These are phyloP conservation scores for Solanum etuberosum DNA, from an alignment of 257 asterid genomes.

Conservation along the genomic window DNA sequence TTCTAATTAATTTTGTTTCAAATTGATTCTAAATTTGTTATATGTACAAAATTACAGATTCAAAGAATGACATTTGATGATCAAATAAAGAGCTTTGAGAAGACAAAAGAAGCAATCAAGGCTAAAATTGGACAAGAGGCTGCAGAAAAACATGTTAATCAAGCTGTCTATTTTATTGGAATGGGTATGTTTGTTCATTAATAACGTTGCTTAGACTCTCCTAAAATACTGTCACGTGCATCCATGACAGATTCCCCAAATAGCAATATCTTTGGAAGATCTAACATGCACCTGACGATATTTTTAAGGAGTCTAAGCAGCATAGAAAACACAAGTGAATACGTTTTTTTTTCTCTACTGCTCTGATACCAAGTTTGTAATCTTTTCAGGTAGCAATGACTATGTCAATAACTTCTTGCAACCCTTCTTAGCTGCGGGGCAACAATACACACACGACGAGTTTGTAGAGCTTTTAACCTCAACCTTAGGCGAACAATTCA, in stretches of 20 bases:
- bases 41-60: conserved; percentile 20
- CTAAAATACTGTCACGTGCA: background rate
- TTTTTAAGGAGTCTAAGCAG: accelerated
- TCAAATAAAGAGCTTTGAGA: conserved; percentile 46
- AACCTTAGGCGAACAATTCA: conserved; percentile 47
- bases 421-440: conserved; percentile 52
- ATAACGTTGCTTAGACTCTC: background rate
- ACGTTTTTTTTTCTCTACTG: background rate
- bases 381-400: conserved; percentile 65
- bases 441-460: conserved; percentile 62
- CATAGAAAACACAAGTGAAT: background rate
- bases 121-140: conserved; percentile 49
- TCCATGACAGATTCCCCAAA: accelerated
- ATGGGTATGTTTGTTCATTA: conserved; percentile 21
- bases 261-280: accelerated
- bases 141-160: conserved; percentile 41
- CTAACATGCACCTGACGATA: background rate
- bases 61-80: conserved; percentile 63
- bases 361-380: background rate
- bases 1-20: background rate
- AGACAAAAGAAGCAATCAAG: conserved; percentile 39
- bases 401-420: conserved; percentile 78
- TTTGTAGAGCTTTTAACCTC: conserved; percentile 42
- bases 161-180: conserved; percentile 57
- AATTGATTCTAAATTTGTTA: background rate